Evolutionary conservation across 2,329 filamentous ascomycete genomes (phyloP).

Genomic region (Colletotrichum endophyticum): DNA sequence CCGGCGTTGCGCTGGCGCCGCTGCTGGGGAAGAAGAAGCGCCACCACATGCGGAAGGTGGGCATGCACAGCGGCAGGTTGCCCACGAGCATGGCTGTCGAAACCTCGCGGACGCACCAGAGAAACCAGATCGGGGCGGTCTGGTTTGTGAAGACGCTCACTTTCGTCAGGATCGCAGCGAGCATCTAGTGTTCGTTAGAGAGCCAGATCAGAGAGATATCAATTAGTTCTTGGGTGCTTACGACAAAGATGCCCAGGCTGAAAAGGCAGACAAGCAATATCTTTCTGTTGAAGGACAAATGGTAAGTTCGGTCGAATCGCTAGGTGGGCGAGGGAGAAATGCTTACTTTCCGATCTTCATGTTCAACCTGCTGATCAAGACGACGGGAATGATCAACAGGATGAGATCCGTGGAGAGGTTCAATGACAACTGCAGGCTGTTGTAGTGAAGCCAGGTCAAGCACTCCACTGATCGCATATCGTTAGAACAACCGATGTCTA

Average conservation of each 20-base stretch:
- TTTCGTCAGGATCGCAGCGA: constrained; percentile 10
- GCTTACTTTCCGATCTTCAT: constrained; percentile 12
- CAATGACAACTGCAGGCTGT: constrained; percentile 10
- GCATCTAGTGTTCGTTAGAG: not conserved
- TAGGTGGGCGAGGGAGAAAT: rapidly evolving
- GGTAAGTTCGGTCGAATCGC: not conserved
- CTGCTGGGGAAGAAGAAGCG: not conserved
- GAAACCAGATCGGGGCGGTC: constrained; percentile 5
- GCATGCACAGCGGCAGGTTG: constrained; percentile 14
- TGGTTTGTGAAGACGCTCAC: constrained; percentile 1
- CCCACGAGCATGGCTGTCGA: constrained; percentile 19
- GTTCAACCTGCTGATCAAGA: not conserved
- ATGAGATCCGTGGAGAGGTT: constrained; percentile 18
- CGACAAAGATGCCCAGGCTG: constrained; percentile 13
- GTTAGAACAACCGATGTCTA: not conserved
- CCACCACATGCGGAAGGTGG: not conserved
- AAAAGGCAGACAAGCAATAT: constrained; percentile 9
- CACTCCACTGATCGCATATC: not conserved
- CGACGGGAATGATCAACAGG: constrained; percentile 1
- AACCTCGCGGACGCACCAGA: constrained; percentile 15
- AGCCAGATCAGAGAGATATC: rapidly evolving
- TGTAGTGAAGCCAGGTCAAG: constrained; percentile 12
- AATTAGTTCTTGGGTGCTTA: not conserved
- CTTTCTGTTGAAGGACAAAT: not conserved
- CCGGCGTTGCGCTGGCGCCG: not conserved